A percentile compares a stretch with the other conserved stretches of the same genome.
phyloP scores from a whole-genome alignment of 2,329 filamentous ascomycete genomes.

The Zymoseptoria passerinii region DNA sequence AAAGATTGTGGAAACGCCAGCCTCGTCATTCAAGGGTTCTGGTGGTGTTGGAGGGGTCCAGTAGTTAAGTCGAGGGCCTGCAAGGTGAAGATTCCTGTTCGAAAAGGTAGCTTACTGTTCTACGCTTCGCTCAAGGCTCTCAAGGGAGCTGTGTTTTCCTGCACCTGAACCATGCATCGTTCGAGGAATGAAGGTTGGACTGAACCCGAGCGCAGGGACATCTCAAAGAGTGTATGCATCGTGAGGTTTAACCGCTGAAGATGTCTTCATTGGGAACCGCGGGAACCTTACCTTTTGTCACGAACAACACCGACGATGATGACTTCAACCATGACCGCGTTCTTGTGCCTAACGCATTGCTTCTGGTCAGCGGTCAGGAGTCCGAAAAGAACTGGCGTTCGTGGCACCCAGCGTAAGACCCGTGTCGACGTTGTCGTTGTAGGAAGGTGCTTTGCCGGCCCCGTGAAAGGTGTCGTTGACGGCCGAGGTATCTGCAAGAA shows the following conservation, averaged over 20 bases:
- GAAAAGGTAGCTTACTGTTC: no score
- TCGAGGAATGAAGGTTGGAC: neutral
- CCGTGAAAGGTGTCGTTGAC: constrained; percentile 7
- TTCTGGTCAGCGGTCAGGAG: neutral
- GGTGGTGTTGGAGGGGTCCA: no score
- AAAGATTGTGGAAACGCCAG: no score
- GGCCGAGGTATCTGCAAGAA: constrained; percentile 1
- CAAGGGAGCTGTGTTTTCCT: no score
- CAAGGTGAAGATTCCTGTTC: no score
- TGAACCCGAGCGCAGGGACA: no score
- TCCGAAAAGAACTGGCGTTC: neutral
- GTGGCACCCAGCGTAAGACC: no score
- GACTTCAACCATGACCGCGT: constrained; percentile 49
- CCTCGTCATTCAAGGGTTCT: no score
- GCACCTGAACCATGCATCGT: neutral
- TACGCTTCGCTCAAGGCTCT: no score
- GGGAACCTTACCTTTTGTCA: constrained; percentile 14
- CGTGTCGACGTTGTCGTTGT: constrained; percentile 7
- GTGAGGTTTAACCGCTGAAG: no score
- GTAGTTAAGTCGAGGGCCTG: no score
- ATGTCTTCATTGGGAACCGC: neutral
- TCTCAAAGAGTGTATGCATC: no score
- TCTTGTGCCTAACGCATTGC: constrained; percentile 45
- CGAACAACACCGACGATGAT: constrained; percentile 34
- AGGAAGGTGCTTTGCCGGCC: constrained; percentile 8